Conservation (phyloP, 306 rosid species). For the Hippophae rhamnoides region DNA sequence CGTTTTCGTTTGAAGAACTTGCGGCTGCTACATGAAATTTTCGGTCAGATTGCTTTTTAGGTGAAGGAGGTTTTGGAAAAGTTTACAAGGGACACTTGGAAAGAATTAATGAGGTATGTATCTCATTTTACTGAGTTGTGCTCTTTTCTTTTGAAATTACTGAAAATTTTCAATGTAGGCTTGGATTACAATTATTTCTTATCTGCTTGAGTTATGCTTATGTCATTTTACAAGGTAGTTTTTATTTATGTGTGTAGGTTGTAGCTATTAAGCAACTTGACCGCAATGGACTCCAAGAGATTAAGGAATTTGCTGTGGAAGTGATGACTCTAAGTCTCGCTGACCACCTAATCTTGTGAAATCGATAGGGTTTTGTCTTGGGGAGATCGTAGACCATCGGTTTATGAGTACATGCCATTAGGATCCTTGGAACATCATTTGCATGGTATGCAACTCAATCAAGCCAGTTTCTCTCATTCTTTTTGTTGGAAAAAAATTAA, state of each 20-base stretch:
- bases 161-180: no score
- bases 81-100: slow-evolving; percentile 14
- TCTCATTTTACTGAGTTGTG: background rate
- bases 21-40: slow-evolving; percentile 43
- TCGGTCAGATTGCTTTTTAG: slow-evolving; percentile 43
- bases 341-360: slow-evolving; percentile 71
- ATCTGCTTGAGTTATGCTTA: no score
- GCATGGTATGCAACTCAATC: slow-evolving; percentile 36
- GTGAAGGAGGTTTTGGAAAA: slow-evolving; percentile 82
- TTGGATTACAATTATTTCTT: no score
- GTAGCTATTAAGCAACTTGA: slow-evolving; percentile 77
- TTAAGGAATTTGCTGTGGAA: slow-evolving; percentile 66
- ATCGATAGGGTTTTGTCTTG: slow-evolving; percentile 72
- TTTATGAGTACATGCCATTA: slow-evolving; percentile 76
- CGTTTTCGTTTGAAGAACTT: slow-evolving; percentile 51
- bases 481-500: no score
- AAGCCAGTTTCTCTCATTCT: no score
- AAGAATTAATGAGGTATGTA: slow-evolving; percentile 44
- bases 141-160: no score
- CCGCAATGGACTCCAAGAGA: slow-evolving; percentile 67
- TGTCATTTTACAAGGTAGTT: no score
- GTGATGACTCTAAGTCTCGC: slow-evolving; percentile 59
- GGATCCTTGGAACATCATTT: slow-evolving; percentile 79
- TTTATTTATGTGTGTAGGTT: slow-evolving; percentile 27
- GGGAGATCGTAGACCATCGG: slow-evolving; percentile 67